Evolutionary conservation across 1,139 yeast genomes (phyloP), one percentile per base, ranked within the genome.

Genomic region (Yamadazyma atlantica): DNA sequence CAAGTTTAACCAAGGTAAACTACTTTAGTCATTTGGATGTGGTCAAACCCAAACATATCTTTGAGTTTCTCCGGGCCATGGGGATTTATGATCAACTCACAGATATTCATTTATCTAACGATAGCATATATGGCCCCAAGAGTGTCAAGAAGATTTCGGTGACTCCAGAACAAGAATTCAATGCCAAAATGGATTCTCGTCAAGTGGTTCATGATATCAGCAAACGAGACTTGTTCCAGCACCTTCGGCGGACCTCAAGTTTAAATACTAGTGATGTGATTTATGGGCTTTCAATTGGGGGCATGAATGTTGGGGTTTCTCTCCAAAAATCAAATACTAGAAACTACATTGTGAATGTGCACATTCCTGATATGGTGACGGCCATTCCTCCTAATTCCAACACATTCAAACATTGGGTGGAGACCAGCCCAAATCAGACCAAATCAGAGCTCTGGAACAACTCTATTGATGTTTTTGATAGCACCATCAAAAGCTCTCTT

Each of bases 351-450:
- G 13, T 45, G 48, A 37, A 49, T 48, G 41, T 74, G n/a, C 79
- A 74, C 44, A 49, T 73, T 12, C 75, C 76, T 2, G 78, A 73
- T 45, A 37, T 70, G 3, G 60, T 62, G 3, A 53, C 73, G 3
- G 54, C 51, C 33, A 29, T 68, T 2, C 25, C 60, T 2, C 75
- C 75, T 0, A 51, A 45, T 23, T 50, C 60, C 19, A 39, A 46
- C 3, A 21, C 55, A 2, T 62, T 65, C 37, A 46, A 51, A 11
- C 26, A 42, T 3, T 39, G 59, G n/a, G 33, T 51, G 5, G 40
- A 48, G 3, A 35, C 41, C 12, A 38, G 45, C 30, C 26, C 32
- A 25, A 29, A 36, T 2, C 41, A 37, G 23, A 15, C 28, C 9
- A 31, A 15, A 22, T 26, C 32, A 9, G 10, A 29, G 3, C 29